Evolutionary conservation across 2,329 filamentous ascomycete genomes (phyloP).

Genomic region (Talaromyces sp.): DNA sequence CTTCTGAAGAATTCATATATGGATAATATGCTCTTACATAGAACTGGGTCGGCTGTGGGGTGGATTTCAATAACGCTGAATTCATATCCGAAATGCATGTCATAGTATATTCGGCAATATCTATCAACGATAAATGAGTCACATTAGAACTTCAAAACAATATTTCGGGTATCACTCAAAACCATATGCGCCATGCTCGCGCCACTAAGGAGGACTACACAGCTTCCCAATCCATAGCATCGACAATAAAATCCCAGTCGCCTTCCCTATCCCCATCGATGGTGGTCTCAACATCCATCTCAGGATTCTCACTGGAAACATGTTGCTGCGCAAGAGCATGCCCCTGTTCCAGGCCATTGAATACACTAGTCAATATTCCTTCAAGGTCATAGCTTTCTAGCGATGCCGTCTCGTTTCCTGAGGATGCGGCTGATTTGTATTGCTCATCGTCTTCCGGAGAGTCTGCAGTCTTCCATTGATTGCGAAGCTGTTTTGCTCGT

Average conservation of each 20-base stretch:
- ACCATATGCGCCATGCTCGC: background rate
- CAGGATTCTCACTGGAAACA: constrained; percentile 32
- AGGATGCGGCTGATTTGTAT: background rate
- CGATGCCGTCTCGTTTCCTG: background rate
- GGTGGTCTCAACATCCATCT: constrained; percentile 13
- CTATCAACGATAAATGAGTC: too few species aligned
- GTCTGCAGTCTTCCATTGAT: constrained; percentile 18
- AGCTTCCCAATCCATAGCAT: constrained; percentile 59
- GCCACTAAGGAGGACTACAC: constrained; percentile 21
- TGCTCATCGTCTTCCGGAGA: constrained; percentile 13
- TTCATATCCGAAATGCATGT: background rate
- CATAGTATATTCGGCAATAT: too few species aligned
- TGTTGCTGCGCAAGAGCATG: constrained; percentile 52
- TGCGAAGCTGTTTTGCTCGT: constrained; percentile 16
- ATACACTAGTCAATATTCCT: constrained; percentile 56
- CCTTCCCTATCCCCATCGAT: constrained; percentile 32
- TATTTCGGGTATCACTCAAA: constrained; percentile 14
- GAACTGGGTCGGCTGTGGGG: too few species aligned
- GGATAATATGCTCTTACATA: too few species aligned
- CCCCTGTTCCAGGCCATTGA: constrained; percentile 59
- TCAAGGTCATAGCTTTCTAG: constrained; percentile 62
- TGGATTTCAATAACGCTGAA: too few species aligned
- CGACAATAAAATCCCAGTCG: constrained; percentile 58
- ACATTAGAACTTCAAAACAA: too few species aligned
- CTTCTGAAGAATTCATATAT: too few species aligned